These are phyloP conservation scores for button mushroom (Agaricus bisporus) DNA, from an alignment of 768 basidiomycete genomes.

Conservation along the genomic window DNA sequence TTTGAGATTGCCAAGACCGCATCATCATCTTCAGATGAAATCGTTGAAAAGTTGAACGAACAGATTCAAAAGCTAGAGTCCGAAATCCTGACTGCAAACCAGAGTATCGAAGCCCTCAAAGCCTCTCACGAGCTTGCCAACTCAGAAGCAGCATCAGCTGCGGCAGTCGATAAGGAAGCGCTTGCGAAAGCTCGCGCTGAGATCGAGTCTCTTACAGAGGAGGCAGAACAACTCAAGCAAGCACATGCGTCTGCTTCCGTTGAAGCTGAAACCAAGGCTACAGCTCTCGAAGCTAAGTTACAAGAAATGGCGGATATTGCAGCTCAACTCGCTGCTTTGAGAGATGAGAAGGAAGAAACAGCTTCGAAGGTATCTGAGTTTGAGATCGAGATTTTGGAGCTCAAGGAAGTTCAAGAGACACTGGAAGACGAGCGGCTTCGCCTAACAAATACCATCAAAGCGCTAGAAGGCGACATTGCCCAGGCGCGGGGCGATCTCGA, in stretches of 20 bases:
- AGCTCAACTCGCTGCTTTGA: slow-evolving; percentile 45
- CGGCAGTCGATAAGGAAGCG: slow-evolving; percentile 57
- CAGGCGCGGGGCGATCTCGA: slow-evolving; percentile 25
- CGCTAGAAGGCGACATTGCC: slow-evolving; percentile 48
- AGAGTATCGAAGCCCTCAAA: slow-evolving; percentile 46
- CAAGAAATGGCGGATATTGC: slow-evolving; percentile 37
- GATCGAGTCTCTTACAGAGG: slow-evolving; percentile 46
- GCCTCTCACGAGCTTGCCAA: slow-evolving; percentile 37
- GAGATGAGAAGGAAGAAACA: slow-evolving; percentile 63
- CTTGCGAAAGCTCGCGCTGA: slow-evolving; percentile 60
- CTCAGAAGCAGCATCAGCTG: slow-evolving; percentile 40
- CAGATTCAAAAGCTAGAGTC: slow-evolving; percentile 47
- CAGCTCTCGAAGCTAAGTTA: slow-evolving; percentile 40
- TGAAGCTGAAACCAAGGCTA: slow-evolving; percentile 38
- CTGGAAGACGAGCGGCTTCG: slow-evolving; percentile 53
- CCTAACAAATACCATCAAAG: slow-evolving; percentile 38
- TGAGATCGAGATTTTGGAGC: slow-evolving; percentile 75
- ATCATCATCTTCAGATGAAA: slow-evolving; percentile 33
- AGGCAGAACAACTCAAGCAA: slow-evolving; percentile 43
- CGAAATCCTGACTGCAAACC: slow-evolving; percentile 43
- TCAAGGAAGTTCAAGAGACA: slow-evolving; percentile 63
- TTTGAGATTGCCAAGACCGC: slow-evolving; percentile 42
- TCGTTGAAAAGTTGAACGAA: slow-evolving; percentile 40
- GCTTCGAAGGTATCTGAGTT: slow-evolving; percentile 71
- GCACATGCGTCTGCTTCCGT: slow-evolving; percentile 44